Evolutionary conservation across 1,284 basidiomycete genomes (phyloP), one percentile per base, ranked within the genome.

Genomic region (Stereum hirsutum): DNA sequence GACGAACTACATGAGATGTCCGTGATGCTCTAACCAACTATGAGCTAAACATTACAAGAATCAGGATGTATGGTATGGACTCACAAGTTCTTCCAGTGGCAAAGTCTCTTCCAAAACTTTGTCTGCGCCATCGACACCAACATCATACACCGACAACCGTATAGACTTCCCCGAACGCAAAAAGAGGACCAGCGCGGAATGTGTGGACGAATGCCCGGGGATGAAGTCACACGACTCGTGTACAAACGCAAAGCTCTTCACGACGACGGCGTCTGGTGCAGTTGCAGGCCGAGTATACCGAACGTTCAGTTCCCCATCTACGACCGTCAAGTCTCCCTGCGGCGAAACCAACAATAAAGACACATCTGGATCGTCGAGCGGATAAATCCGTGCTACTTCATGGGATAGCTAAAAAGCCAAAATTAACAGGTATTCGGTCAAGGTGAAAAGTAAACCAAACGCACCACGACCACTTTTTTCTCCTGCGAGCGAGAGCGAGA

Each of bases 191-290:
- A 69, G 48, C 3, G 57, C 59, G 15, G 59, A 60, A 15, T 52
- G 48, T 15, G 57, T 46, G 17, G 63, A 20, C 20, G 15, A 3
- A 11, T 28, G 14, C 8, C 15, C 24, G 4, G 67, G 62, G 3
- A 72, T 38, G 52, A 81, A 81, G 4, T 60, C 51, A 50, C 69
- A 72, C 6, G 62, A 56, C 20, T 54, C 47, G 30, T 65, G 59
- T 11, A 69, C 48, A 48, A 78, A 74, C 6, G 74, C 49, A 43
- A 75, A 75, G 2, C 63, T 62, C 37, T 68, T 64, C 23, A 72
- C 48, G 11, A 75, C 46, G 8, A 34, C 21, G 26, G 52, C 46
- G 41, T 53, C 49, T 46, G 57, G 44, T 23, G 54, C 48, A 46
- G 59, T 31, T 60, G 56, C 56, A 43, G 53, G 48, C 33, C 61